Evolutionary conservation across 768 basidiomycete genomes (phyloP).

Genomic region (Lactarius tabidus): DNA sequence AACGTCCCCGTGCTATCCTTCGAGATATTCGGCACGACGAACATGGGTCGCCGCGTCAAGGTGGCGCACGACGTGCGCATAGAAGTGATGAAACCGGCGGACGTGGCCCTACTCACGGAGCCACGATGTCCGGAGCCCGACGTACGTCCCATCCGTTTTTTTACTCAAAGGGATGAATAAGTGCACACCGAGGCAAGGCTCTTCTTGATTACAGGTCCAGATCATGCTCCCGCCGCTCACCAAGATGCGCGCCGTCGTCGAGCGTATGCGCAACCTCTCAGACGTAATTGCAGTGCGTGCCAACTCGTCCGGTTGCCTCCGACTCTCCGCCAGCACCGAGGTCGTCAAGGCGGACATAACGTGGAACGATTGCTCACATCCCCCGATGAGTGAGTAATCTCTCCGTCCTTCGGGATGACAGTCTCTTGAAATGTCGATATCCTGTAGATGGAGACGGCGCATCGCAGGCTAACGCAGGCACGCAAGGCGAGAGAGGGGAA

Average conservation of each 20-base stretch:
- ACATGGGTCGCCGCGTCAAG: constrained; percentile 58
- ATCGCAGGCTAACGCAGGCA: constrained; percentile 21
- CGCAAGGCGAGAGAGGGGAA: constrained; percentile 37
- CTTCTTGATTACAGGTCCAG: constrained; percentile 51
- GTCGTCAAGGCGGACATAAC: constrained; percentile 73
- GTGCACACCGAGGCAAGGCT: neutral
- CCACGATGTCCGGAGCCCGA: constrained; percentile 86
- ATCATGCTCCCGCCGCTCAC: constrained; percentile 72
- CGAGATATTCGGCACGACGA: constrained; percentile 62
- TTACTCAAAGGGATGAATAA: neutral
- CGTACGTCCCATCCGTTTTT: constrained; percentile 39
- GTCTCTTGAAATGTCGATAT: neutral
- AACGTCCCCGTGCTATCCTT: constrained; percentile 74
- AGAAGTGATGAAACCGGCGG: constrained; percentile 71
- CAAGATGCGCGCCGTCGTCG: constrained; percentile 74
- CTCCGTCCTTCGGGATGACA: neutral
- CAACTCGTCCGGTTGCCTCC: constrained; percentile 55
- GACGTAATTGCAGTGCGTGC: constrained; percentile 66
- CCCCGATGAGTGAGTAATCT: constrained; percentile 44
- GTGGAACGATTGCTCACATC: constrained; percentile 72
- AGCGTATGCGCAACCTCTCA: constrained; percentile 65
- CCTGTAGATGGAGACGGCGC: constrained; percentile 27
- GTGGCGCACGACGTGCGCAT: constrained; percentile 81
- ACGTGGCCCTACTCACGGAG: constrained; percentile 68
- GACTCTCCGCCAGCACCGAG: constrained; percentile 60